A percentile compares a stretch with the other conserved stretches of the same genome.
Evolutionary conservation across 208 protist genomes (phyloP).

Genomic region (Leishmania amazonensis): DNA sequence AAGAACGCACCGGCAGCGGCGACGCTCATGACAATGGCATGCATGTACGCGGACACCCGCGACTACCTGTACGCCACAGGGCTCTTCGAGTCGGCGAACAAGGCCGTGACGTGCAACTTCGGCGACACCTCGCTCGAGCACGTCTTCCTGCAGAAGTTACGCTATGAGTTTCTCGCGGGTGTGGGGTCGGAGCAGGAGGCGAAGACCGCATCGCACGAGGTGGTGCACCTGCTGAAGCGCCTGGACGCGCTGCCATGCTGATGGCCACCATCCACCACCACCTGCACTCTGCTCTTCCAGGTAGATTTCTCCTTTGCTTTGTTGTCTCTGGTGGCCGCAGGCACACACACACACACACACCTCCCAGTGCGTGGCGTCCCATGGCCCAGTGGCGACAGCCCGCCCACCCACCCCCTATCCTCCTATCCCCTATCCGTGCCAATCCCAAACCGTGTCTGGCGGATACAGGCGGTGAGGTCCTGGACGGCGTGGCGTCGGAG

Average conservation of each 20-base stretch:
- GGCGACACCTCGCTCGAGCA: conserved; percentile 65
- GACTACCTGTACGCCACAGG: conserved; percentile 91
- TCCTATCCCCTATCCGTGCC: too few species aligned
- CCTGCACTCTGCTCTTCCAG: background rate
- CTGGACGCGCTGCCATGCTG: conserved; percentile 54
- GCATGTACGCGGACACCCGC: conserved; percentile 85
- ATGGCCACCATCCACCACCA: background rate
- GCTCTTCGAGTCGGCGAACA: conserved; percentile 77
- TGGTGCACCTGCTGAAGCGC: conserved; percentile 69
- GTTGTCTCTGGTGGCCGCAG: background rate
- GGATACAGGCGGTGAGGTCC: too few species aligned
- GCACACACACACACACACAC: background rate
- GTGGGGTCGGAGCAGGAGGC: conserved; percentile 87
- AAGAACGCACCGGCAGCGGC: conserved; percentile 65
- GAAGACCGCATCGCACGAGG: conserved; percentile 73
- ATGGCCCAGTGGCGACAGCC: too few species aligned
- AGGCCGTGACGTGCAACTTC: conserved; percentile 61
- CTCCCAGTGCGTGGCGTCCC: too few species aligned
- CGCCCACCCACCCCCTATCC: too few species aligned
- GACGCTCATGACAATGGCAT: conserved; percentile 75
- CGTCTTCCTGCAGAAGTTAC: conserved; percentile 57
- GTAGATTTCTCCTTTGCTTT: background rate
- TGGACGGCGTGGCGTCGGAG: too few species aligned
- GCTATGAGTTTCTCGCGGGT: conserved; percentile 85
- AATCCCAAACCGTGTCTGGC: too few species aligned